A percentile compares a stretch with the other conserved stretches of the same genome.
Conservation (phyloP, 176 grass and related monocot species). For the Hsuehochloa calcarea region DNA sequence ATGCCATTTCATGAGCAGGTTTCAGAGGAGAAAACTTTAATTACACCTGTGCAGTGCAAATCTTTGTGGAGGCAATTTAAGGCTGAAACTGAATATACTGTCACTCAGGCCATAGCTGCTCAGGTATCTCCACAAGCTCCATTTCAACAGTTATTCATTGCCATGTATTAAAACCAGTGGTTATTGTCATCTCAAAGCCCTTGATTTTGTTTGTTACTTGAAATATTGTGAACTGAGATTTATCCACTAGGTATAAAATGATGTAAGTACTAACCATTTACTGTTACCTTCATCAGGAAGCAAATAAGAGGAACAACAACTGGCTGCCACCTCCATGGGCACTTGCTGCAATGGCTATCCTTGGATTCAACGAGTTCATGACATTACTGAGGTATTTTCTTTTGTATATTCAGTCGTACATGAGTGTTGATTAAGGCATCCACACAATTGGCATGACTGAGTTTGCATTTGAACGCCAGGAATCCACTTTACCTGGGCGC, state of each 20-base stretch:
- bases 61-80: constrained; percentile 95
- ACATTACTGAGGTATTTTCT: constrained; percentile 74
- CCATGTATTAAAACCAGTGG: background rate
- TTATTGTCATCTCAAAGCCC: background rate
- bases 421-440: background rate
- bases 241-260: background rate
- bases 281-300: constrained; percentile 62
- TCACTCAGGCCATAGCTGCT: constrained; percentile 88
- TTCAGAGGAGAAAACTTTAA: constrained; percentile 66
- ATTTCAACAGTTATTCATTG: constrained; percentile 17
- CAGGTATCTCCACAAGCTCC: constrained; percentile 48
- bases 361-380: constrained; percentile 99
- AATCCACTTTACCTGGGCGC: constrained; percentile 71
- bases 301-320: constrained; percentile 96
- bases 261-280: background rate
- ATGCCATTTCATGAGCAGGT: constrained; percentile 49
- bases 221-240: background rate
- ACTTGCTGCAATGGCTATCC: constrained; percentile 77
- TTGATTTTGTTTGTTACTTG: constrained; percentile 9
- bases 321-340: constrained; percentile 98
- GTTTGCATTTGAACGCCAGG: constrained; percentile 50
- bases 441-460: background rate
- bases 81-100: constrained; percentile 87
- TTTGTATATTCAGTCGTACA: background rate
- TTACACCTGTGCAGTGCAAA: constrained; percentile 88